Evolutionary conservation across 176 grass and related monocot genomes (phyloP), one percentile per base, ranked within the genome.

Genomic region (Phragmites australis): DNA sequence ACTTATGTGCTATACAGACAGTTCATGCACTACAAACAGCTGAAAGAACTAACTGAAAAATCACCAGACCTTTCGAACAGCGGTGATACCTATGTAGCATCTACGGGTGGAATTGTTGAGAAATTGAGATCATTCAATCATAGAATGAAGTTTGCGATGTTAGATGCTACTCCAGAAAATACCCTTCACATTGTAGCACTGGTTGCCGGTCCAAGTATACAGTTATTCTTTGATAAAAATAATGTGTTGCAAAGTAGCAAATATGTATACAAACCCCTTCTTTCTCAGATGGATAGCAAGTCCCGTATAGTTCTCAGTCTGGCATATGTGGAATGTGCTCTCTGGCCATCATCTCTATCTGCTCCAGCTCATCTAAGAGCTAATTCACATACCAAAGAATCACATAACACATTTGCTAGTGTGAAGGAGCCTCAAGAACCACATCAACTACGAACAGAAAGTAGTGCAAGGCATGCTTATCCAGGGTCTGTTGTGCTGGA

Each of bases 311-410:
- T 80, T 83, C 37, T 92, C 60, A 83, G 84, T 84, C 65, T 96
- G 22, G 85, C 70, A 58, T 80, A 80, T 81, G 42, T 90, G 37
- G 90, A 96, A 53, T 90, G 81, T 84, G 80, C 56, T 59, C 50
- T 87, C 65, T 96, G 65, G 72, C 89, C 89, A 78, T 49, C 65
- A 78, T 85, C 85, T 81, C 66, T n/a, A 68, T 70, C 51, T 85
- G 55, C 44, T 55, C 27, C 68, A 80, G 41, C 70, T 80, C 55
- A 81, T 75, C n/a, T 29, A 32, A 68, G 14, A 60, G 45, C 59
- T 80, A 85, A 89, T 74, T 92, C 71, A 52, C 74, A 77, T 77
- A n/a, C 58, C 34, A 73, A 75, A 70, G 69, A 79, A 75, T 71
- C 74, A 47, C 69, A 57, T 13, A 58, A 29, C 18, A n/a, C 79